Evolutionary conservation across 164 flowering plant species (phyloP).

Genomic region (Berberis vulgaris): DNA sequence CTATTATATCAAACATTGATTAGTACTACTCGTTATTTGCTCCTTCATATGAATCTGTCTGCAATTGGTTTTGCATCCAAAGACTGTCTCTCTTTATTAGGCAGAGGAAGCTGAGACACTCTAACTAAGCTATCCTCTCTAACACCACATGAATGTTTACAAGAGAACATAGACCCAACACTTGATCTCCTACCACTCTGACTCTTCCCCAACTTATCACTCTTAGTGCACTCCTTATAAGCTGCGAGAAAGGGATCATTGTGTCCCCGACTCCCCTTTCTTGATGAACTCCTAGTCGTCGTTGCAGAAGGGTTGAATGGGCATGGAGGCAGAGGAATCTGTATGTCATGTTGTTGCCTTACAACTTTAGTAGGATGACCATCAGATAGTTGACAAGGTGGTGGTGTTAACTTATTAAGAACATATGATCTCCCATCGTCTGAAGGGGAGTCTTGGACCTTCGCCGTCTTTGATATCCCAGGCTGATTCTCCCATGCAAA

Average conservation of each 20-base stretch:
- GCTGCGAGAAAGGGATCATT: conserved; percentile 43
- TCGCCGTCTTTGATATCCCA: background rate
- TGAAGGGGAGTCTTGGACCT: background rate
- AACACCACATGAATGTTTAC: conserved; percentile 47
- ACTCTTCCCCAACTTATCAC: background rate
- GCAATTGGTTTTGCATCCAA: too few species aligned
- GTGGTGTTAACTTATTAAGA: conserved; percentile 12
- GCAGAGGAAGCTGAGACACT: conserved; percentile 19
- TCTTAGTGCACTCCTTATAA: conserved; percentile 39
- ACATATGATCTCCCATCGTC: background rate
- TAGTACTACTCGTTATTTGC: too few species aligned
- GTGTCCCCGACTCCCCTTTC: conserved; percentile 11
- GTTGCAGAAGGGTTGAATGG: conserved; percentile 8
- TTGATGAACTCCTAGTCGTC: conserved; percentile 14
- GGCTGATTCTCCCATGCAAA: background rate
- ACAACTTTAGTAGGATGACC: conserved; percentile 7
- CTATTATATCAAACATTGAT: too few species aligned
- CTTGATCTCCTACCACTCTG: background rate
- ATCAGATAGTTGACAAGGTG: conserved; percentile 6
- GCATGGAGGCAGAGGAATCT: conserved; percentile 33
- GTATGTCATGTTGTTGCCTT: conserved; percentile 2
- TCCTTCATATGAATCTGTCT: too few species aligned
- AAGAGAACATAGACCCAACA: conserved; percentile 28
- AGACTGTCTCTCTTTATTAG: background rate
- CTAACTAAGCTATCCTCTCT: conserved; percentile 38